These are phyloP conservation scores for Barbatosphaeria neglecta DNA, from an alignment of 495 filamentous ascomycete species.

Conservation along the genomic window DNA sequence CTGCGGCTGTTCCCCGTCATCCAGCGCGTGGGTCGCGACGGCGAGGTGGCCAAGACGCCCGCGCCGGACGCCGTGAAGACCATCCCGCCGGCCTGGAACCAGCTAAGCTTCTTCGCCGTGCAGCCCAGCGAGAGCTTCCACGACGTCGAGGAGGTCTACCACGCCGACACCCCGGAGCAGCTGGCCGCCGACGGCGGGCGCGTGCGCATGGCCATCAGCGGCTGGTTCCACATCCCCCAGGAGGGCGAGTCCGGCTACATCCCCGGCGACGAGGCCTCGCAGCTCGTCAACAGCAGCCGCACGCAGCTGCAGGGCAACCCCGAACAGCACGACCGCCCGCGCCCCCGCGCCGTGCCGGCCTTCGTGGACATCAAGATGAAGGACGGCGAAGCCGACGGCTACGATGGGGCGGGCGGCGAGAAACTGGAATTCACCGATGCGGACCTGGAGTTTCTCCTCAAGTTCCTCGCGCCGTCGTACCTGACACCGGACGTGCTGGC, in stretches of 20 bases:
- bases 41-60: constrained; percentile 60
- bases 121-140: constrained; percentile 97
- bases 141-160: constrained; percentile 96
- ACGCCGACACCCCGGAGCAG: constrained; percentile 38
- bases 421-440: constrained; percentile 55
- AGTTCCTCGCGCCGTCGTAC: constrained; percentile 81
- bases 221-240: constrained; percentile 99
- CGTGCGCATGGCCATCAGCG: constrained; percentile 92
- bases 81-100: constrained; percentile 92
- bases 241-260: constrained; percentile 89
- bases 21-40: constrained; percentile 50
- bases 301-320: constrained; percentile 85
- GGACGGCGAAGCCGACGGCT: constrained; percentile 25
- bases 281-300: constrained; percentile 78
- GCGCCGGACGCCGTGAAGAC: constrained; percentile 59
- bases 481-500: constrained; percentile 91
- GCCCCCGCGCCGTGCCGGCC: constrained; percentile 53
- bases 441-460: constrained; percentile 77
- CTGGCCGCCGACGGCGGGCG: constrained; percentile 54
- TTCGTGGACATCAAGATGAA: constrained; percentile 34
- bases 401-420: too few species aligned
- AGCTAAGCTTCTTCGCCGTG: constrained; percentile 95
- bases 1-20: constrained; percentile 76
- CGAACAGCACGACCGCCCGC: constrained; percentile 74
- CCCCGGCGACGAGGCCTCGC: constrained; percentile 73